Percentiles rank a stretch among this genome's conserved stretches.
Conservation (phyloP, 129 eudicot species). For the Escallonia herrerae region DNA sequence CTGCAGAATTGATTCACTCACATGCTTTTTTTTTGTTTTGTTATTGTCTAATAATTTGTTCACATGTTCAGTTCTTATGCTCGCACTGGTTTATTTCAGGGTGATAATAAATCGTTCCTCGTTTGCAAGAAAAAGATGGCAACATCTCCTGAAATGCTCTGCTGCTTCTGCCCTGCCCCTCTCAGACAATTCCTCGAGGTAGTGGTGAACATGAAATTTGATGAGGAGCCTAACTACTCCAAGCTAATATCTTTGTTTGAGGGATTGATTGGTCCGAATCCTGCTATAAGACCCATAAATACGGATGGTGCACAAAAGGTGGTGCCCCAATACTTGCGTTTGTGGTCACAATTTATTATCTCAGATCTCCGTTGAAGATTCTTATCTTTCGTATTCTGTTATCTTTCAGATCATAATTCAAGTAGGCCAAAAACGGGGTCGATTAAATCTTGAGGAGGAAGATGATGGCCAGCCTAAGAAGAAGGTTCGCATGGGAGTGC, state of each 20-base stretch:
- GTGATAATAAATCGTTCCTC: constrained; percentile 70
- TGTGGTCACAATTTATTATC: neutral
- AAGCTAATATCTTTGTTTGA: constrained; percentile 71
- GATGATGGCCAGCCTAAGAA: constrained; percentile 71
- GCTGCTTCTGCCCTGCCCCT: constrained; percentile 65
- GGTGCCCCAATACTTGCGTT: constrained; percentile 3
- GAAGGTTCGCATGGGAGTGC: constrained; percentile 67
- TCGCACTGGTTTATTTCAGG: constrained; percentile 16
- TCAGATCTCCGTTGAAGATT: neutral
- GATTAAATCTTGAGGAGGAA: constrained; percentile 60
- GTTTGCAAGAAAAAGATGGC: constrained; percentile 88
- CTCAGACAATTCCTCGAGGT: constrained; percentile 57
- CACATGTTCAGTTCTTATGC: too few relatives aligned
- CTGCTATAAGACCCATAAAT: constrained; percentile 65
- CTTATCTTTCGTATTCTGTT: constrained; percentile 2
- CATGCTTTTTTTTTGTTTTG: neutral
- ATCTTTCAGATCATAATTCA: constrained; percentile 41
- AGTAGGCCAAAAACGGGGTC: constrained; percentile 73
- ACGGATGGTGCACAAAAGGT: constrained; percentile 93
- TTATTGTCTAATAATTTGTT: neutral
- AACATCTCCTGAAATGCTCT: constrained; percentile 58
- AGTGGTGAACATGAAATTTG: constrained; percentile 79
- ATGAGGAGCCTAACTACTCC: constrained; percentile 83
- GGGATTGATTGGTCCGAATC: constrained; percentile 59
- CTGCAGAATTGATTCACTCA: neutral